Base-by-base conservation (phyloP, 768 basidiomycete species). In the Boletus reticulatus region DNA sequence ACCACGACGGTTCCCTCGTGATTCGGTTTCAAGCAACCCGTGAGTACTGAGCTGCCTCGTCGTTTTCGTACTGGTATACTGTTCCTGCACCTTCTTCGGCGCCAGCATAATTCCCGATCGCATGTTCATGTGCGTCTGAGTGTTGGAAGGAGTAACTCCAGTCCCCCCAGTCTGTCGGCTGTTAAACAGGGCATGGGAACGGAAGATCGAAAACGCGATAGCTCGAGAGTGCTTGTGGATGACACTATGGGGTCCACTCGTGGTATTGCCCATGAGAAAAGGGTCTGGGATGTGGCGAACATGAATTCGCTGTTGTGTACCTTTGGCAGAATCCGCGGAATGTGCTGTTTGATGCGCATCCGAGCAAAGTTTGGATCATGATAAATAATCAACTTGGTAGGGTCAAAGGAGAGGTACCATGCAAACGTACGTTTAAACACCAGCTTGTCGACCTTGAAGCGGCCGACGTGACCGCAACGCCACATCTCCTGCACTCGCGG, bases 211-310 rank as follows among this genome's bases (percentile, higher is more conserved):
- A 70, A 91, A 92, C 1, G 88, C 91, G 31, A 81, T 73, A 4
- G 87, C 87, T 52, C 87, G 84, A 1, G 91, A 89, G 66, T 93
- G 91, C 61, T 89, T 89, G 71, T 93, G 92, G 32, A 93, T 83
- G 51, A 87, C 84, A 34, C 82, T 78, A 22, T 77, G 74, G 0
- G 89, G 88, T 1, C 88, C 86, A 34, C 77, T 78, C 32, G 70
- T 72, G 7, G 68, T 72, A 36, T 76, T 77, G 6, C 66, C 72
- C 32, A 68, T 69, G n/a, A 73, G 69, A 56, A 74, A 80, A 0
- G 78, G 78, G 58, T 81, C 83, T 24, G 77, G 74, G 51, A 83
- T 75, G 54, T 83, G 83, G 9, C 77, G 76, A 42, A 89, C 74
- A 48, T 83, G 82, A 22, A 92, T 73, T 20, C 89, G 84, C 59